These are phyloP conservation scores for Vitis hybrid DNA, from an alignment of 177 flowering plant species.

Conservation along the genomic window DNA sequence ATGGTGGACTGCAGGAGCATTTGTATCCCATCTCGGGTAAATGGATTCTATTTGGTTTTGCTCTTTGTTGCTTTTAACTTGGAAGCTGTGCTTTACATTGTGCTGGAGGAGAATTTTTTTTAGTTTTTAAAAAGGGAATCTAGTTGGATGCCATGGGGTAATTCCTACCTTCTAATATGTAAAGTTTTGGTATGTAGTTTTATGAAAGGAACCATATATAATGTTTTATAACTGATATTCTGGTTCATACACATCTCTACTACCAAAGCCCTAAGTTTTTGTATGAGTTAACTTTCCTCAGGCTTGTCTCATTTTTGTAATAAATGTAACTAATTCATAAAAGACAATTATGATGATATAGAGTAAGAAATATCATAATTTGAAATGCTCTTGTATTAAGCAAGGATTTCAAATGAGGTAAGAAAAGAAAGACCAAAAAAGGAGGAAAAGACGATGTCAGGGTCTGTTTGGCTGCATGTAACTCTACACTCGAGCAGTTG, in stretches of 20 bases:
- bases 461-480: too few species aligned
- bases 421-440: too few species aligned
- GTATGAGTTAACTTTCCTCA: background rate
- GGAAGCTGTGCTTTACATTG: background rate
- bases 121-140: background rate
- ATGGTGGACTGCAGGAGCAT: constrained; percentile 95
- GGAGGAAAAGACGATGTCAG: too few species aligned
- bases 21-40: constrained; percentile 73
- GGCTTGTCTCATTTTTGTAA: background rate
- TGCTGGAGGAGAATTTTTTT: background rate
- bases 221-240: background rate
- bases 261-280: background rate
- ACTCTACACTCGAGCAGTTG: too few species aligned
- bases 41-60: constrained; percentile 10
- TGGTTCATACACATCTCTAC: background rate
- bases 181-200: background rate
- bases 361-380: too few species aligned
- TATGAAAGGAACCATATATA: background rate
- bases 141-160: constrained; percentile 2
- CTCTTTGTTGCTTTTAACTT: background rate
- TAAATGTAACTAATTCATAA: too few species aligned
- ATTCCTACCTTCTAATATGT: background rate
- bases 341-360: too few species aligned
- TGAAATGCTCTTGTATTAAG: too few species aligned
- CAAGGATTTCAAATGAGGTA: too few species aligned